Base-by-base conservation (phyloP, 73 alveolate genomes). In the Paramecium pentaurelia region DNA sequence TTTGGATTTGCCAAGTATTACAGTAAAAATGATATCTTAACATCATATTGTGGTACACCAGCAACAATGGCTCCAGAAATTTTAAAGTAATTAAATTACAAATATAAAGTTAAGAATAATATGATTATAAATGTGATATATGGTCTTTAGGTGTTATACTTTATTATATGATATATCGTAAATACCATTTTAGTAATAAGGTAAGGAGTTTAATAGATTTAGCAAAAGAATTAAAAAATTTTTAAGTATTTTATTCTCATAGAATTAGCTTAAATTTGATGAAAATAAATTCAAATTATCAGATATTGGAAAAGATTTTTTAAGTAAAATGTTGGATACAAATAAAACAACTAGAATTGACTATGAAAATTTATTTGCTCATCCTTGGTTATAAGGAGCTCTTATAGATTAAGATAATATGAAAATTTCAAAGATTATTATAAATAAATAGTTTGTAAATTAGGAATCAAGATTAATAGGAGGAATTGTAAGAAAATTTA, bases 1-100 rank as follows among this genome's bases (percentile, higher is more conserved):
- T 87, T 87, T 68, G 93, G 93, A 64, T 87, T 87, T 87, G 93
- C 93, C 6, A 73, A 73, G 12, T 37, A 16, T 14, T 20, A 11
- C 8, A 25, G 4, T 30, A 4, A 73, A 40, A 59, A 30, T 34
- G 60, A 32, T 36, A 12, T 73, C 6, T 36, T 73, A 32, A 16
- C 28, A 1, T 73, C 87, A 9, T 73, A 37, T 44, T 73, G 87
- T 37, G 87, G 87, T 16, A 73, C 87, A 32, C 87, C 87, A 14
- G 58, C 60, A 40, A 73, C 87, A 36, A 73, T 73, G 87, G 87
- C 87, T 37, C 87, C 87, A 37, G 87, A 73, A 37, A 51, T 73
- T 30, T 12, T 64, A n/a, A 32, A 16, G 84, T 75, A 75, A 38
- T 36, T 20, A 36, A 37, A 42, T 30, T 44, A 22, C 22, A 22